These are phyloP conservation scores for Bidens hawaiensis DNA, from an alignment of 140 eudicot genomes.

Conservation along the genomic window DNA sequence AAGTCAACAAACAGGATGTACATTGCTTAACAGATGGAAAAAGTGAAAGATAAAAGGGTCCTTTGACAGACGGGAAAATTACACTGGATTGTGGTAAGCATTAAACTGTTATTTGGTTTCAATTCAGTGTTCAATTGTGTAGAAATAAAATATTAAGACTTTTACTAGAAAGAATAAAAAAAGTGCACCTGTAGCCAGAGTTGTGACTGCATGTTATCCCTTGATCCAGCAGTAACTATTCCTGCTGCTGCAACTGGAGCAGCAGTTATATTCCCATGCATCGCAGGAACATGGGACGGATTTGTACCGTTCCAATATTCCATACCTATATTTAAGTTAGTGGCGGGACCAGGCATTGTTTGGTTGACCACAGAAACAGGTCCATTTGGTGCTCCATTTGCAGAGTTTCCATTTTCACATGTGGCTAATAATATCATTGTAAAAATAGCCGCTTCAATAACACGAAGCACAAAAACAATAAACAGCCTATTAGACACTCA, in stretches of 20 bases:
- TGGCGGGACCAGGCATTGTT: constrained; percentile 66
- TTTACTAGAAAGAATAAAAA: too few species aligned
- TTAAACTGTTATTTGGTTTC: not conserved
- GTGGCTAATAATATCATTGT: constrained; percentile 21
- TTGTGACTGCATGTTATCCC: constrained; percentile 79
- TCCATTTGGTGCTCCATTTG: constrained; percentile 81
- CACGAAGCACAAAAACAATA: not conserved
- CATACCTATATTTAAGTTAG: constrained; percentile 89
- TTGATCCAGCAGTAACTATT: constrained; percentile 58
- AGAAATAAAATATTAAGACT: not conserved
- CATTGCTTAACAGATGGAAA: too few species aligned
- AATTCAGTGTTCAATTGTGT: not conserved
- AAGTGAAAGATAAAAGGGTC: constrained; percentile 1
- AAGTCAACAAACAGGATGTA: too few species aligned
- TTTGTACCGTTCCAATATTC: constrained; percentile 84
- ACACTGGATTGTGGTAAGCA: not conserved
- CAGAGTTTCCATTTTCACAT: constrained; percentile 74
- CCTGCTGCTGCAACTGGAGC: constrained; percentile 67
- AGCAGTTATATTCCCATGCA: constrained; percentile 62
- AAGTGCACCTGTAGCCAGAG: constrained; percentile 73
- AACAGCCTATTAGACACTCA: not conserved
- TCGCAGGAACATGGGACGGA: constrained; percentile 58
- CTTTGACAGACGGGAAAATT: not conserved
- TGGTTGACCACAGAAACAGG: constrained; percentile 59
- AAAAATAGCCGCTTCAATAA: constrained; percentile 15